A percentile compares a stretch with the other conserved stretches of the same genome.
Conservation (phyloP, 768 basidiomycete species). For the Cystobasidium tubakii region DNA sequence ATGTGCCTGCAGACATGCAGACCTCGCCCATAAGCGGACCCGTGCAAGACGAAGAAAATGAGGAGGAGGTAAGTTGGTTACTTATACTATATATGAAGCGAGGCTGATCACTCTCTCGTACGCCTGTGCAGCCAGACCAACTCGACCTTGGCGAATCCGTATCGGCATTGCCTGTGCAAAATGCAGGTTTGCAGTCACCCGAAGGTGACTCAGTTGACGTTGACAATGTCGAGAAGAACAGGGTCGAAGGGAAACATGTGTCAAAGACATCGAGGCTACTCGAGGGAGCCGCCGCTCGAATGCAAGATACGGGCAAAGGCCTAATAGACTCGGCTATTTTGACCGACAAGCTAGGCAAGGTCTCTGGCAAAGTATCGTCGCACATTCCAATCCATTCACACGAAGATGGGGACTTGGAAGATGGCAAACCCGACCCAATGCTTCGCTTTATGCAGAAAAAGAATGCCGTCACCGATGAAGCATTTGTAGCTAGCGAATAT, state of each 20-base stretch:
- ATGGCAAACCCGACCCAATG: background rate
- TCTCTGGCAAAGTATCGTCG: background rate
- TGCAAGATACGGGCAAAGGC: slow-evolving; percentile 13
- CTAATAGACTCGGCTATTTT: background rate
- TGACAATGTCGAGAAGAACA: background rate
- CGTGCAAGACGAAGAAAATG: slow-evolving; percentile 43
- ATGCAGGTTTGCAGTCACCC: background rate
- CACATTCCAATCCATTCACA: background rate
- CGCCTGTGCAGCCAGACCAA: slow-evolving; percentile 19
- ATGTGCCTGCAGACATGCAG: slow-evolving; percentile 84
- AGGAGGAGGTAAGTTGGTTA: slow-evolving; percentile 25
- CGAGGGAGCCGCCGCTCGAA: background rate
- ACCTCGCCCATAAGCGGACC: slow-evolving; percentile 75
- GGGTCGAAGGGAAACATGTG: slow-evolving; percentile 7
- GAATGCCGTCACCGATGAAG: slow-evolving; percentile 27
- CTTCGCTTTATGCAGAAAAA: background rate
- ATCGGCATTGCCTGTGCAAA: slow-evolving; percentile 1
- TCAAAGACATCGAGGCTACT: background rate
- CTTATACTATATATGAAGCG: too few relatives aligned
- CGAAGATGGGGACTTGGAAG: background rate
- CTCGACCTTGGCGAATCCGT: slow-evolving; percentile 26
- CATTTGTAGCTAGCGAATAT: slow-evolving; percentile 24
- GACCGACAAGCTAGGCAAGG: background rate
- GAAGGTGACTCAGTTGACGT: background rate
- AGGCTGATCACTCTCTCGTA: slow-evolving; percentile 37